These are phyloP conservation scores for Somion occarium DNA, from an alignment of 1,284 basidiomycete species.

Conservation along the genomic window DNA sequence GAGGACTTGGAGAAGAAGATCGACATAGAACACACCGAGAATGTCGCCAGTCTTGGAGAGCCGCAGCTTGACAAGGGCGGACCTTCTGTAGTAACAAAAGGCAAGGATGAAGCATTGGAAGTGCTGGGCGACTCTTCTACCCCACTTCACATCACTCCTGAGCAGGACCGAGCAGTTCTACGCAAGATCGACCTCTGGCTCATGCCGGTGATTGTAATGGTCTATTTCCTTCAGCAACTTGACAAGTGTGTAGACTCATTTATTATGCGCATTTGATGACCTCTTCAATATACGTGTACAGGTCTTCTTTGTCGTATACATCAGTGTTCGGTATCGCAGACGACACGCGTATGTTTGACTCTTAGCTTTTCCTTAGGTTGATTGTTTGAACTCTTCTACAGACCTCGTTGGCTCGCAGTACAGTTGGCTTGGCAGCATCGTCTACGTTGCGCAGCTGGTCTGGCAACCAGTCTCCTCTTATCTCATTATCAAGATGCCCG, in stretches of 20 bases:
- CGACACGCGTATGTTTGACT: conserved; percentile 28
- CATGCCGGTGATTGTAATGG: conserved; percentile 36
- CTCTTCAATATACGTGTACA: conserved; percentile 12
- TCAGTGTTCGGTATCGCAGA: conserved; percentile 37
- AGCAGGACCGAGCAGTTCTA: conserved; percentile 31
- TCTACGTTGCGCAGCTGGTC: conserved; percentile 41
- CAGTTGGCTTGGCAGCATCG: conserved; percentile 40
- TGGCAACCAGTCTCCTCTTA: conserved; percentile 42
- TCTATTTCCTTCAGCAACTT: conserved; percentile 40
- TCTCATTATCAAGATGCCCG: conserved; percentile 36
- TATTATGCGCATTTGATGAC: not conserved
- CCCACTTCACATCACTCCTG: conserved; percentile 27
- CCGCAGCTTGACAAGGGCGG: conserved; percentile 4
- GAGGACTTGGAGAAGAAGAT: conserved; percentile 9
- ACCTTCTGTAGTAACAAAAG: conserved; percentile 11
- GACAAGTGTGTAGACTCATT: conserved; percentile 32
- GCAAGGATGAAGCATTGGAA: conserved; percentile 33
- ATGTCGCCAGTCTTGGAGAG: conserved; percentile 1
- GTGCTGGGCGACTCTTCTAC: conserved; percentile 27
- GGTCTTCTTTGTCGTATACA: conserved; percentile 39
- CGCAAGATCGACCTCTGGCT: conserved; percentile 39
- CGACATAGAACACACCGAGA: conserved; percentile 6
- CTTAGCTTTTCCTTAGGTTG: not conserved
- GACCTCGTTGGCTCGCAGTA: conserved; percentile 40
- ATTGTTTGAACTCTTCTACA: conserved; percentile 7